Base-by-base conservation (phyloP, 805 yeast genomes). In the Candida easanensis region DNA sequence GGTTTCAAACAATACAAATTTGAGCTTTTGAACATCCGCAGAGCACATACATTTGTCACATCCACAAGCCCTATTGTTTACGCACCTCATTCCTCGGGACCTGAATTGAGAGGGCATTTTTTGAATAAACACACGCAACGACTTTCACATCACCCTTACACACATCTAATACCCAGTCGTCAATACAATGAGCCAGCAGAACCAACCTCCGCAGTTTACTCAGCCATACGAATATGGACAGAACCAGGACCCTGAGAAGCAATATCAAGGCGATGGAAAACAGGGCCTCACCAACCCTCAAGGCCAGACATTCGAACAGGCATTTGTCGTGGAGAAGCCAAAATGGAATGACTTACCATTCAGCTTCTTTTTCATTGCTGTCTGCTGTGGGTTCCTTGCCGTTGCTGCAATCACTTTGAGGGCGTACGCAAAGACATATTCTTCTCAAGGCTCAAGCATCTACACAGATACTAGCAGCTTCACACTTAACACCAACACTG, bases 261-360 rank as follows among this genome's bases (percentile, higher is more conserved):
- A 43, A 5, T 34, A 48, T 31, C 22, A 41, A 11, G 54, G 25
- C 7, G 25, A 53, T 27, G 60, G 66, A 9, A 59, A 63, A 43
- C 58, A 59, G 5, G 65, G 70, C 10, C 63, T 68, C 3, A 66
- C 71, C 4, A 62, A 68, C 42, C 59, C 63, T n/a, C 36, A 54
- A 14, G 75, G 71, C 3, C 66, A 64, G 22, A 66, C 73, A 5
- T 88, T 81, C 58, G 86, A 80, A 25, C 80, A 86, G 37, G 76
- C 83, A 2, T 88, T 88, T 63, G 77, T 80, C 48, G 71, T 86
- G 22, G 75, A 72, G 25, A 73, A 71, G 53, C 88, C 89, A 1
- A 75, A 66, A 45, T 77, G 71, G 65, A 81, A 88, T 56, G 96
- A 88, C 62, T 75, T 82, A 74, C 78, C 83, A 0, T 84, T 84